Evolutionary conservation across 108 stramenopile genomes (phyloP).

Genomic region (Cylindrotheca fusiformis): DNA sequence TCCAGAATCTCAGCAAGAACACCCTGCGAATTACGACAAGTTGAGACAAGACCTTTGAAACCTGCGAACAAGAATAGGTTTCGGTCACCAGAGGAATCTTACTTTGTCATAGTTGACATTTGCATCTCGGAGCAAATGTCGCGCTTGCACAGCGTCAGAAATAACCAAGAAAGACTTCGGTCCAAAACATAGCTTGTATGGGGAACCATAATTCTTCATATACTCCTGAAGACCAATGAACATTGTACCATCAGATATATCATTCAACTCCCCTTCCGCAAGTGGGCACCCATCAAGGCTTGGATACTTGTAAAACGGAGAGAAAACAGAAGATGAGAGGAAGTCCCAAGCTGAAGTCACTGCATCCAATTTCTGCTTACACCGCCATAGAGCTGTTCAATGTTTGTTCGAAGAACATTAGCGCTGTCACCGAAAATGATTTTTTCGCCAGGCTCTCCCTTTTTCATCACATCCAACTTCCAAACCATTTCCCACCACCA

Average conservation of each 20-base stretch:
- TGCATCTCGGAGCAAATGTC: constrained; percentile 84
- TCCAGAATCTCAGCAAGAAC: constrained; percentile 86
- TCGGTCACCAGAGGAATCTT: no score
- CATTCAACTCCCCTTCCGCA: constrained; percentile 89
- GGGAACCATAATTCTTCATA: constrained; percentile 69
- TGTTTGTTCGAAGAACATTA: constrained; percentile 80
- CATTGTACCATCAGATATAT: constrained; percentile 91
- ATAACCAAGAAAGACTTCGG: constrained; percentile 96
- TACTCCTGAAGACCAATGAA: constrained; percentile 92
- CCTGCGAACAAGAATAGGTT: no score
- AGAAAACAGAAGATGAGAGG: neutral
- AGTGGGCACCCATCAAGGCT: constrained; percentile 85
- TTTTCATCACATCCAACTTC: constrained; percentile 70
- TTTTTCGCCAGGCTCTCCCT: constrained; percentile 56
- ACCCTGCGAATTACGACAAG: constrained; percentile 36
- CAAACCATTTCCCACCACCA: constrained; percentile 91
- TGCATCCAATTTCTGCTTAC: neutral
- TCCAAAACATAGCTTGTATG: constrained; percentile 95
- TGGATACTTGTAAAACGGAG: constrained; percentile 41
- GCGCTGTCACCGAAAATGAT: constrained; percentile 81
- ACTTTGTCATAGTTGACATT: constrained; percentile 79
- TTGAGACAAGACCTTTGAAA: neutral
- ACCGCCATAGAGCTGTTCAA: constrained; percentile 94
- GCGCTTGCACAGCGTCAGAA: constrained; percentile 88
- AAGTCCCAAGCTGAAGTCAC: neutral